Conservation (phyloP, 2,329 filamentous ascomycete species). For the Phyllosticta citrichinensis region DNA sequence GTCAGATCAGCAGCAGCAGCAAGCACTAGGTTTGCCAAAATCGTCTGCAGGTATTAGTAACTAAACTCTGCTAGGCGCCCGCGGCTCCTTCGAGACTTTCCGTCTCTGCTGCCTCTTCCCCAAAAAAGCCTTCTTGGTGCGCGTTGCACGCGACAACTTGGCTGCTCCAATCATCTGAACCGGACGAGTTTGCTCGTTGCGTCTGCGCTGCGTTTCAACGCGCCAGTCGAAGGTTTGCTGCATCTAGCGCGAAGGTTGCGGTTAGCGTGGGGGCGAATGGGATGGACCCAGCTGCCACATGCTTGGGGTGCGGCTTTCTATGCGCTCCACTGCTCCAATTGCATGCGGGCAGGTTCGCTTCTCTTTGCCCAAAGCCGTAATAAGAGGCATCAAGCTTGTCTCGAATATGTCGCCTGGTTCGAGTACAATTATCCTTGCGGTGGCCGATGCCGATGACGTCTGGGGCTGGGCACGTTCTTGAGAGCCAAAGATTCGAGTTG, state of each 20-base stretch:
- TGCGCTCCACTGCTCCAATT: neutral
- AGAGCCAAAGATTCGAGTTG: neutral
- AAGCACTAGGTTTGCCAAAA: neutral
- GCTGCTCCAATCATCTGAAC: neutral
- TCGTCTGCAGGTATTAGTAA: neutral
- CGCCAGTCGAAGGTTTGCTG: neutral
- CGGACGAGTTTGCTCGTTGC: neutral
- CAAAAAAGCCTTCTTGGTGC: neutral
- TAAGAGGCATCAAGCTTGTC: neutral
- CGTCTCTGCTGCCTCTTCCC: neutral
- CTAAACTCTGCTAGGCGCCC: neutral
- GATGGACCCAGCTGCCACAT: neutral
- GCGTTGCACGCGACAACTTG: neutral
- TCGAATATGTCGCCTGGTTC: neutral
- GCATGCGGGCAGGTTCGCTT: neutral
- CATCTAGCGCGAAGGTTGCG: neutral
- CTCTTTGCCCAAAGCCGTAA: neutral
- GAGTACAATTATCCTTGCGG: neutral
- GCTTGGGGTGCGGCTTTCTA: neutral
- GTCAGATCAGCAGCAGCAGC: neutral
- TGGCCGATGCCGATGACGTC: neutral
- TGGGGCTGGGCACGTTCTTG: neutral
- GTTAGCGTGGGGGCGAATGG: neutral
- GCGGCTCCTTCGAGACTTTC: neutral
- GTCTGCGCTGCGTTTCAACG: neutral